Evolutionary conservation across 768 basidiomycete species (phyloP).

Genomic region (Termitomyces eurrhizus): DNA sequence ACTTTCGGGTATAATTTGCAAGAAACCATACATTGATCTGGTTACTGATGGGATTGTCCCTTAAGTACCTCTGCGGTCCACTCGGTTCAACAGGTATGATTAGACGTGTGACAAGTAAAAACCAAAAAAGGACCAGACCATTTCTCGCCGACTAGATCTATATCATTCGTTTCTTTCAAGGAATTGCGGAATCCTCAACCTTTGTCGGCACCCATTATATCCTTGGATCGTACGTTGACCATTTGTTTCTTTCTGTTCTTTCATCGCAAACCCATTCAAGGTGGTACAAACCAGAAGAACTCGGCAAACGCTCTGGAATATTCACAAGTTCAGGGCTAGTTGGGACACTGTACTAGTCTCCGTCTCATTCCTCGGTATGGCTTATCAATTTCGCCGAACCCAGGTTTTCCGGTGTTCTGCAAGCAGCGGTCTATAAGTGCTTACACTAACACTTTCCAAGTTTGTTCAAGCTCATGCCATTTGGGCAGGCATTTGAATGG

Average conservation of each 20-base stretch:
- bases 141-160: slow-evolving; percentile 43
- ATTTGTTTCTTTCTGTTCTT: background rate
- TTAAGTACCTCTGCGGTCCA: slow-evolving; percentile 55
- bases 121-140: background rate
- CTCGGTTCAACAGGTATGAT: slow-evolving; percentile 56
- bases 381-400: background rate
- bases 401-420: slow-evolving; percentile 64
- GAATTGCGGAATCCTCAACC: slow-evolving; percentile 68
- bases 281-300: slow-evolving; percentile 69
- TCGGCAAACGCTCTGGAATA: slow-evolving; percentile 69
- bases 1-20: slow-evolving; percentile 48
- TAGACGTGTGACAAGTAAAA: background rate
- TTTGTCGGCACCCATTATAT: slow-evolving; percentile 75
- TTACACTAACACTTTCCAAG: slow-evolving; percentile 10
- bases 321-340: slow-evolving; percentile 62
- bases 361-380: background rate
- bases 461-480: background rate
- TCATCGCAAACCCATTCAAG: slow-evolving; percentile 23
- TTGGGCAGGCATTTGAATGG: slow-evolving; percentile 50
- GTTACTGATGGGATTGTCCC: background rate
- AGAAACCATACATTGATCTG: background rate
- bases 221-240: slow-evolving; percentile 56
- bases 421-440: slow-evolving; percentile 63
- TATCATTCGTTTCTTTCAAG: slow-evolving; percentile 70
- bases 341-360: slow-evolving; percentile 52